Percentiles rank a stretch among this genome's conserved stretches.
These are phyloP conservation scores for Ceratocystis cubensis DNA, from an alignment of 2,329 filamentous ascomycete species.

Conservation along the genomic window DNA sequence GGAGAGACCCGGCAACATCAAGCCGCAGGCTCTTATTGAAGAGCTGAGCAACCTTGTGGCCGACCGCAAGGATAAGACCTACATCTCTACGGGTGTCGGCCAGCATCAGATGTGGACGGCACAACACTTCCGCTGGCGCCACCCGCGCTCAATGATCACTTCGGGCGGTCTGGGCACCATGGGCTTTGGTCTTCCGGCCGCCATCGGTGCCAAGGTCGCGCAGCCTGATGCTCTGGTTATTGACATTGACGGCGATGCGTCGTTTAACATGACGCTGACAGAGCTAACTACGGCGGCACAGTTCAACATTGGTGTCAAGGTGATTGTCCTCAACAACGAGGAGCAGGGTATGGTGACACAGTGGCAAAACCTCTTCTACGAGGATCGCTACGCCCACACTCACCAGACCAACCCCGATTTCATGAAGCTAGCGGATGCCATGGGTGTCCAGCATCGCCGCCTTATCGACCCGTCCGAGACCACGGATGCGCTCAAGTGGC, in stretches of 20 bases:
- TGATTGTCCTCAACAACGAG: conserved; percentile 91
- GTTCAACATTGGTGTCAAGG: conserved; percentile 93
- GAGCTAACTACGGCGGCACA: conserved; percentile 87
- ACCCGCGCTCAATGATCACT: conserved; percentile 88
- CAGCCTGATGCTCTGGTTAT: conserved; percentile 68
- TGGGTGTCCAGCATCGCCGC: conserved; percentile 68
- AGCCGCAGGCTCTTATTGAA: conserved; percentile 86
- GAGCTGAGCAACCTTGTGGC: conserved; percentile 76
- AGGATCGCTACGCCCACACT: conserved; percentile 76
- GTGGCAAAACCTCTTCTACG: conserved; percentile 91
- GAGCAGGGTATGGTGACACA: conserved; percentile 96
- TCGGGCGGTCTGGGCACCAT: conserved; percentile 80
- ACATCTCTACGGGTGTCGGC: conserved; percentile 88
- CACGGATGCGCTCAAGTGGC: conserved; percentile 67
- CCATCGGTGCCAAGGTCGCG: conserved; percentile 88
- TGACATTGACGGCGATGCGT: conserved; percentile 96
- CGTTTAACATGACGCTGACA: conserved; percentile 96
- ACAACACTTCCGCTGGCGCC: conserved; percentile 89
- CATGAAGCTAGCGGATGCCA: conserved; percentile 81
- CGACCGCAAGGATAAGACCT: conserved; percentile 65
- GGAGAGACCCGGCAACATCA: conserved; percentile 66
- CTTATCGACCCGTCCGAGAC: conserved; percentile 65
- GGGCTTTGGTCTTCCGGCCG: conserved; percentile 88
- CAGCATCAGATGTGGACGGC: conserved; percentile 99
- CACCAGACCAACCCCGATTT: conserved; percentile 87